These are phyloP conservation scores for Globisporangium recalcitrans DNA, from an alignment of 352 stramenopile genomes.

Conservation along the genomic window DNA sequence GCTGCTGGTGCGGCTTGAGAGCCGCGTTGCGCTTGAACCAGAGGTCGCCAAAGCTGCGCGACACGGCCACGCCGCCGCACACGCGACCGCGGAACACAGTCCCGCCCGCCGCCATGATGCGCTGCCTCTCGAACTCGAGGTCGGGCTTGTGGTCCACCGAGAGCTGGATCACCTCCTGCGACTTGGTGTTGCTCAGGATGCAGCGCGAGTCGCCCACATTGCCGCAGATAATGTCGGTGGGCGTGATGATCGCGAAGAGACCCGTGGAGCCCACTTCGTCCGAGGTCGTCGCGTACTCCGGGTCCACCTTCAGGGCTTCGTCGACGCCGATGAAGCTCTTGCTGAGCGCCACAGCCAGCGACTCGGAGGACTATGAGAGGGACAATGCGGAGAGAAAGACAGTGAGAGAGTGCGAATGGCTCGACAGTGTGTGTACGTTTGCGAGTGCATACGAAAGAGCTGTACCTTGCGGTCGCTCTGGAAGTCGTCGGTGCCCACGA, in stretches of 20 bases:
- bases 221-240: constrained; percentile 72
- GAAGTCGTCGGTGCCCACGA: constrained; percentile 71
- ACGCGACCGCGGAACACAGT: constrained; percentile 83
- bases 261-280: constrained; percentile 84
- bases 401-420: background rate
- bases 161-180: constrained; percentile 66
- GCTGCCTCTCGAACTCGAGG: constrained; percentile 81
- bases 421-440: background rate
- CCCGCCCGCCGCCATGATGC: constrained; percentile 75
- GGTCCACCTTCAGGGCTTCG: constrained; percentile 66
- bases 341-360: constrained; percentile 63
- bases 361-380: constrained; percentile 43
- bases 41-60: constrained; percentile 82
- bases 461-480: constrained; percentile 54
- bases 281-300: constrained; percentile 48
- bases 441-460: background rate
- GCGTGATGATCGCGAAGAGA: constrained; percentile 75
- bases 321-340: constrained; percentile 74
- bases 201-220: constrained; percentile 86
- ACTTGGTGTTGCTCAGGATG: constrained; percentile 75
- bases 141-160: constrained; percentile 87
- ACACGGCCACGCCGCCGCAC: constrained; percentile 80
- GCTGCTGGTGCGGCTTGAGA: constrained; percentile 77
- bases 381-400: background rate
- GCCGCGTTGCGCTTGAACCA: constrained; percentile 85